Conservation (phyloP, 108 stramenopile genomes). For the Skeletonema grethae region DNA sequence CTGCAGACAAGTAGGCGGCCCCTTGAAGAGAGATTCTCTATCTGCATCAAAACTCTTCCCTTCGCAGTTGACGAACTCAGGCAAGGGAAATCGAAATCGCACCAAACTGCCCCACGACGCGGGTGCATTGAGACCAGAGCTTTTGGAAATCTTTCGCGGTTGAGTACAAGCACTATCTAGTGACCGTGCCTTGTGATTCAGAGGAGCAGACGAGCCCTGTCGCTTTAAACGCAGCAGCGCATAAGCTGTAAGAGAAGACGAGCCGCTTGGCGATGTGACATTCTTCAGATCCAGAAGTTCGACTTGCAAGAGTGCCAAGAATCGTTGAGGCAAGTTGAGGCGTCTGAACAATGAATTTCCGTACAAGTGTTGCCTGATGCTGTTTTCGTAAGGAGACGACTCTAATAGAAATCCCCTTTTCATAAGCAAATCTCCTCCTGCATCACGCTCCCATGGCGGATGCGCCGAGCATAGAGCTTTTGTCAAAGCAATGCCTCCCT, state of each 20-base stretch:
- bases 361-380: constrained; percentile 78
- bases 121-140: constrained; percentile 86
- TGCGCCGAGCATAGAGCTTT: constrained; percentile 83
- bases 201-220: constrained; percentile 62
- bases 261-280: constrained; percentile 88
- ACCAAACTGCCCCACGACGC: constrained; percentile 90
- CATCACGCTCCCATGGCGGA: constrained; percentile 82
- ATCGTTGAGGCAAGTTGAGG: constrained; percentile 85
- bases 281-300: constrained; percentile 95
- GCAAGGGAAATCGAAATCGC: constrained; percentile 84
- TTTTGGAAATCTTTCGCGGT: constrained; percentile 78
- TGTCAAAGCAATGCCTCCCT: constrained; percentile 70
- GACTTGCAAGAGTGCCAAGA: constrained; percentile 90
- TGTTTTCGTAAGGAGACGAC: constrained; percentile 70
- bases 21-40: constrained; percentile 84
- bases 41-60: constrained; percentile 72
- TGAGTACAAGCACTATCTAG: constrained; percentile 75
- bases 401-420: constrained; percentile 57
- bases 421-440: constrained; percentile 79
- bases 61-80: constrained; percentile 74
- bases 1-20: constrained; percentile 81
- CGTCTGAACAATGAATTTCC: constrained; percentile 84
- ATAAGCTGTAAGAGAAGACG: constrained; percentile 77
- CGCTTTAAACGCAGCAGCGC: constrained; percentile 81
- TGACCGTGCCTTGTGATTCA: constrained; percentile 80